phyloP scores from a whole-genome alignment of 305 asterid species.

The Striga hermonthica region DNA sequence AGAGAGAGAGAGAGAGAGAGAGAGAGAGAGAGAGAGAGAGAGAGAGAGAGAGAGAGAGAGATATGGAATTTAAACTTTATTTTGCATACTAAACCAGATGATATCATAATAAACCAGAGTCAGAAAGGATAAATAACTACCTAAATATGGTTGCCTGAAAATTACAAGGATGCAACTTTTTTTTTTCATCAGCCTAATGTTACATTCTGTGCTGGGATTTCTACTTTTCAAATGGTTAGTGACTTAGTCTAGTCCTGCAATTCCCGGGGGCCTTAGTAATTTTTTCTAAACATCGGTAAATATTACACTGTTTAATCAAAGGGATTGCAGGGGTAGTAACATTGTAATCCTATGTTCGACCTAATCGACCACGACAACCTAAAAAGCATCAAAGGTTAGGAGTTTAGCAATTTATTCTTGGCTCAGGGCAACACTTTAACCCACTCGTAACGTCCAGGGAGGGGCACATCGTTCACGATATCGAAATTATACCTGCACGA shows the following conservation, averaged over 20 bases:
- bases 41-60: too few relatives aligned
- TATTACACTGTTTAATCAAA: conserved; percentile 38
- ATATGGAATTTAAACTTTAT: conserved; percentile 10
- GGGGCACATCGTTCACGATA: conserved; percentile 58
- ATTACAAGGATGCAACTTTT: conserved; percentile 35
- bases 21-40: too few relatives aligned
- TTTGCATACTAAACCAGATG: conserved; percentile 2
- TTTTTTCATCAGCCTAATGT: conserved; percentile 34
- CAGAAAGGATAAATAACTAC: conserved; percentile 25
- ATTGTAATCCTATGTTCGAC: conserved; percentile 32
- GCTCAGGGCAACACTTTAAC: conserved; percentile 46
- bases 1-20: too few relatives aligned
- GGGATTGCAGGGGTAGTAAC: conserved; percentile 31
- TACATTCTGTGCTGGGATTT: conserved; percentile 40
- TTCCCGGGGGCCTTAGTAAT: conserved; percentile 35
- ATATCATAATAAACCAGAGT: conserved; percentile 19
- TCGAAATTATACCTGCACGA: conserved; percentile 73
- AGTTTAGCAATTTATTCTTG: conserved; percentile 26
- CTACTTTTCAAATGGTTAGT: conserved; percentile 41
- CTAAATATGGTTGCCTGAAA: conserved; percentile 40
- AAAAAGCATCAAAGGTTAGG: not conserved
- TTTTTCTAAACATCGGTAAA: conserved; percentile 42
- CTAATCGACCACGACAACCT: conserved; percentile 24
- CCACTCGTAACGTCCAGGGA: conserved; percentile 80
- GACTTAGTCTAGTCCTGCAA: conserved; percentile 28